Conservation (phyloP, 2,329 filamentous ascomycete species). For the Immersiporthe knoxdaviesiana region DNA sequence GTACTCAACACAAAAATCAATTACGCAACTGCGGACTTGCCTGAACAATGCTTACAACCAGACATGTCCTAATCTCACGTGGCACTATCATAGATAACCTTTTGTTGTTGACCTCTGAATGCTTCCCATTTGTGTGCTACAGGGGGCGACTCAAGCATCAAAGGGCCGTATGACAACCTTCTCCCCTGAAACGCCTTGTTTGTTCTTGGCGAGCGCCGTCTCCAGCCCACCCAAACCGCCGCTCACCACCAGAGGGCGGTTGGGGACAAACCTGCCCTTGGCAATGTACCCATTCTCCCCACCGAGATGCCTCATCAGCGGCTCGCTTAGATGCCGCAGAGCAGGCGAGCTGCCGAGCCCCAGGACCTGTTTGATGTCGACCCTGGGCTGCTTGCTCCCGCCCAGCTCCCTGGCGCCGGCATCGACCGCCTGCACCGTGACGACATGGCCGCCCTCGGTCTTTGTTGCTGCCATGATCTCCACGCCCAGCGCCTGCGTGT, state of each 20-base stretch:
- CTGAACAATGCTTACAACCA: not conserved
- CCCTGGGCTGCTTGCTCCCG: slow-evolving; percentile 23
- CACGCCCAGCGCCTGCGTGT: slow-evolving; percentile 39
- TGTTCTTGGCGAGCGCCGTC: slow-evolving; percentile 35
- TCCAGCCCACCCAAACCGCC: slow-evolving; percentile 37
- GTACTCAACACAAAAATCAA: not conserved
- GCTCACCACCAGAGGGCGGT: slow-evolving; percentile 35
- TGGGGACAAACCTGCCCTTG: slow-evolving; percentile 37
- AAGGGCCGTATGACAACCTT: slow-evolving; percentile 34
- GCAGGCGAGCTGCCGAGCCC: slow-evolving; percentile 35
- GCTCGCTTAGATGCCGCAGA: slow-evolving; percentile 38
- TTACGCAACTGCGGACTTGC: not conserved
- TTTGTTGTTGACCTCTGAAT: not conserved
- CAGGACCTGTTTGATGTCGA: slow-evolving; percentile 20
- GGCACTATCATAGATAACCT: not conserved
- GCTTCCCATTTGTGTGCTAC: not conserved
- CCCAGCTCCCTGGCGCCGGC: slow-evolving; percentile 30
- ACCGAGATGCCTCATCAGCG: slow-evolving; percentile 35
- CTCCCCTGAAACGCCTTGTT: slow-evolving; percentile 35
- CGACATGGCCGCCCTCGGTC: slow-evolving; percentile 31
- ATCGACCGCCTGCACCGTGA: slow-evolving; percentile 28
- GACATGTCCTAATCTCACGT: too few relatives aligned
- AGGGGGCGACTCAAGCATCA: slow-evolving; percentile 11
- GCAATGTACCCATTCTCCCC: slow-evolving; percentile 39
- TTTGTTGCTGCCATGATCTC: slow-evolving; percentile 33